Evolutionary conservation across 768 basidiomycete genomes (phyloP).

Genomic region (Daedaleopsis nitida): DNA sequence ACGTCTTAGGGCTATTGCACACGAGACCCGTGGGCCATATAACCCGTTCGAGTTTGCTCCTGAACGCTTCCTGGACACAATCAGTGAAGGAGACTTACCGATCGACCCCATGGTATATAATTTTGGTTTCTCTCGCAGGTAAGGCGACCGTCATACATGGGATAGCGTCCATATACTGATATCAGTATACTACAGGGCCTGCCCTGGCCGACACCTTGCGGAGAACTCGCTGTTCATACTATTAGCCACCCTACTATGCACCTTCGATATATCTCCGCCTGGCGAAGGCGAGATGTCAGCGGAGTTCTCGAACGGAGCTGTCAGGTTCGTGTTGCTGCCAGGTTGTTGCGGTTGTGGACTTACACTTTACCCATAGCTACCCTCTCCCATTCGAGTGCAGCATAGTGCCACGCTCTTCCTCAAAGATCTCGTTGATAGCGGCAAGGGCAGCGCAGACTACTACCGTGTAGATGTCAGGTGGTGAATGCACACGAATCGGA

Average conservation of each 20-base stretch:
- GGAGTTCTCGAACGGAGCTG: conserved; percentile 7
- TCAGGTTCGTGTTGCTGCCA: conserved; percentile 4
- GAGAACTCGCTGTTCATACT: conserved; percentile 20
- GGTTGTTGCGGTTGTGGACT: not conserved
- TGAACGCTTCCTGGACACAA: conserved; percentile 19
- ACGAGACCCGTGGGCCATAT: conserved; percentile 13
- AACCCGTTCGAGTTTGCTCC: conserved; percentile 20
- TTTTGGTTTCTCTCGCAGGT: conserved; percentile 21
- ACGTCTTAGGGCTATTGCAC: conserved; percentile 12
- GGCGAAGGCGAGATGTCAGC: not conserved
- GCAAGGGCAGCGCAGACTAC: not conserved
- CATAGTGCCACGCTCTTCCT: conserved; percentile 8
- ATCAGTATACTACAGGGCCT: conserved; percentile 1
- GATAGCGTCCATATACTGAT: not conserved
- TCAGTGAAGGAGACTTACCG: not conserved
- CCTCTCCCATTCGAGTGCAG: conserved; percentile 9
- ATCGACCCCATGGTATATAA: conserved; percentile 3
- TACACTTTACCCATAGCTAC: not conserved
- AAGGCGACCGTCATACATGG: not conserved
- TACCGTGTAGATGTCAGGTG: not conserved
- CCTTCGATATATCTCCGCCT: conserved; percentile 14
- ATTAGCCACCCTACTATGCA: conserved; percentile 3
- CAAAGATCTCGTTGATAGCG: not conserved
- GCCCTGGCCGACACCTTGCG: conserved; percentile 17
- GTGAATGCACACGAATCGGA: too few species aligned